These are phyloP conservation scores for Tilletia caries DNA, from an alignment of 1,284 basidiomycete genomes.

Conservation along the genomic window DNA sequence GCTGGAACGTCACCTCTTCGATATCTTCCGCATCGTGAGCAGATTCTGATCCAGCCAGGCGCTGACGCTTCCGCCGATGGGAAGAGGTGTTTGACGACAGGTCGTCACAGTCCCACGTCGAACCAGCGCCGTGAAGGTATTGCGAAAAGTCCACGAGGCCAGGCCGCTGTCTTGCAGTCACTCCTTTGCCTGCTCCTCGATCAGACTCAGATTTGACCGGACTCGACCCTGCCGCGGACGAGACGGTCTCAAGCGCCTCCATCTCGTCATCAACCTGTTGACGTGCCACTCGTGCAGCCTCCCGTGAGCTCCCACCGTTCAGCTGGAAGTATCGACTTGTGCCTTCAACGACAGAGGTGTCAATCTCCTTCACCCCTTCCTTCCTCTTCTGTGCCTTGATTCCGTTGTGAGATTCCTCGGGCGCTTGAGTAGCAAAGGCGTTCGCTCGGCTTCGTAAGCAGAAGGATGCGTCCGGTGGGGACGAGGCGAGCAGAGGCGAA, in stretches of 20 bases:
- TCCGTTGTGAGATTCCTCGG: not conserved
- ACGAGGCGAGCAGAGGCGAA: not conserved
- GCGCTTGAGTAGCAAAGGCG: not conserved
- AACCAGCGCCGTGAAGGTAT: not conserved
- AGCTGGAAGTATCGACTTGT: not conserved
- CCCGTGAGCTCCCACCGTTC: not conserved
- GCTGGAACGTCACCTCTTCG: not conserved
- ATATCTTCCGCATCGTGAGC: not conserved
- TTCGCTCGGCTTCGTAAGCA: not conserved
- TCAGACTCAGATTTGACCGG: not conserved
- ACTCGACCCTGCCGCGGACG: conserved; percentile 6
- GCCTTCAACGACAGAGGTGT: not conserved
- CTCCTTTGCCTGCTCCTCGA: not conserved
- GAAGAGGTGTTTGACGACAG: conserved; percentile 1
- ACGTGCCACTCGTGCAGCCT: not conserved
- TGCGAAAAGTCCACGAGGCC: not conserved
- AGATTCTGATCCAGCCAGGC: not conserved
- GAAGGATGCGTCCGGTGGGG: not conserved
- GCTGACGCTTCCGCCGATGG: not conserved
- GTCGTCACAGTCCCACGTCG: not conserved
- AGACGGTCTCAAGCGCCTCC: not conserved
- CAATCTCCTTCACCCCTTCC: not conserved
- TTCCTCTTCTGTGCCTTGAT: not conserved
- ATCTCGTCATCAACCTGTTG: not conserved
- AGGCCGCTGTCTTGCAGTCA: not conserved